phyloP scores from a whole-genome alignment of 257 asterid genomes.

The Solanum corneliomulleri region DNA sequence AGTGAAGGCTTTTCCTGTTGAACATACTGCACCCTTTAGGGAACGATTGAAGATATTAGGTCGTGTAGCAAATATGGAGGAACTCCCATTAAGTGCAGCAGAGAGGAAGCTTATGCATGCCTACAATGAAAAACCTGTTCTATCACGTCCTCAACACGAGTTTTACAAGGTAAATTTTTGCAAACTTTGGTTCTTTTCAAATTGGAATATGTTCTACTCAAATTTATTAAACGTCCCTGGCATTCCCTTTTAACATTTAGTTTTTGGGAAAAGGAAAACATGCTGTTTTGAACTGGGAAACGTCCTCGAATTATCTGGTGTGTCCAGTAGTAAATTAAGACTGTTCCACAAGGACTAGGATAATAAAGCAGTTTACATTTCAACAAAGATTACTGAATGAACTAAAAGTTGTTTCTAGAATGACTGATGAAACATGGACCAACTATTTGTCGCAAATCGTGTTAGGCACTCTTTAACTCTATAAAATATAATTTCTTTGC shows the following conservation, averaged over 20 bases:
- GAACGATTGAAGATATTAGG: slow-evolving; percentile 92
- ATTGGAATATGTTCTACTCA: neutral
- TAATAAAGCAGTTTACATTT: neutral
- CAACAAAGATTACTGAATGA: neutral
- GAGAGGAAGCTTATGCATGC: slow-evolving; percentile 96
- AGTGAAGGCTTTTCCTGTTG: slow-evolving; percentile 69
- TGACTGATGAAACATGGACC: neutral
- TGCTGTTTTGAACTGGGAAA: neutral
- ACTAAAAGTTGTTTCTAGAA: neutral
- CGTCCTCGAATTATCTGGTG: neutral
- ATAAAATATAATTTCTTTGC: neutral
- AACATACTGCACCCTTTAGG: slow-evolving; percentile 54
- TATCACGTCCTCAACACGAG: slow-evolving; percentile 95
- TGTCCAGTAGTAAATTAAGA: neutral
- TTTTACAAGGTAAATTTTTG: slow-evolving; percentile 43
- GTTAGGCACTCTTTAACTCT: neutral
- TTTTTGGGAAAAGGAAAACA: neutral
- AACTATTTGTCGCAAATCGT: neutral
- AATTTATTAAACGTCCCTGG: neutral
- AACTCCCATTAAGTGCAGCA: slow-evolving; percentile 71
- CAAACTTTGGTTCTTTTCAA: neutral
- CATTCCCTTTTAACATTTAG: neutral
- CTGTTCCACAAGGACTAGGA: neutral
- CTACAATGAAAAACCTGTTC: slow-evolving; percentile 93
- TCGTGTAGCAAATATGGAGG: slow-evolving; percentile 81